A percentile compares a stretch with the other conserved stretches of the same genome.
Conservation (phyloP, 352 stramenopile genomes). For the Phytophthora quininea region DNA sequence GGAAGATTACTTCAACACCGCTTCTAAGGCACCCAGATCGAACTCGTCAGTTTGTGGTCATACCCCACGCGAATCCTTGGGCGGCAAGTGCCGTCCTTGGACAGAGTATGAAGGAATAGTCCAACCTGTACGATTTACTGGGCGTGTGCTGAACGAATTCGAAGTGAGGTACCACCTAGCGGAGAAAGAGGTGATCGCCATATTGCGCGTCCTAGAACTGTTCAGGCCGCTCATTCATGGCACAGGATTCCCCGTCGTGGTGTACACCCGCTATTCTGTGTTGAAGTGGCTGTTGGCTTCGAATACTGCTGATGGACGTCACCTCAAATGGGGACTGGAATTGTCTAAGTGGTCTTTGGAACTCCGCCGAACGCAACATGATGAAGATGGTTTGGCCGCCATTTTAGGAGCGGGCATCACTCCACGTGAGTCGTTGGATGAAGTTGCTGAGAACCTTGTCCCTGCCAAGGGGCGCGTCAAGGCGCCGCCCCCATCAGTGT, state of each 20-base stretch:
- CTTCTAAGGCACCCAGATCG: constrained; percentile 9
- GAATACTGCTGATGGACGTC: not conserved
- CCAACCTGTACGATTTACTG: not conserved
- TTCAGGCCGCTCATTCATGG: not conserved
- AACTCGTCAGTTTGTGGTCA: constrained; percentile 2
- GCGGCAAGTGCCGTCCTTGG: not conserved
- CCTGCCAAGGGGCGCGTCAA: not conserved
- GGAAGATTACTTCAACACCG: constrained; percentile 6
- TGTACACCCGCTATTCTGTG: constrained; percentile 8
- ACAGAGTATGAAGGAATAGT: constrained; percentile 17
- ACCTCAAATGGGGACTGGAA: not conserved
- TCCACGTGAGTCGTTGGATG: not conserved
- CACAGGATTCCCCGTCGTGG: not conserved
- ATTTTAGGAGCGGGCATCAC: not conserved
- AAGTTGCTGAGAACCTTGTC: not conserved
- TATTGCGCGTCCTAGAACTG: not conserved
- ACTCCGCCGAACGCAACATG: constrained; percentile 1
- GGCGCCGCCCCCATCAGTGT: not conserved
- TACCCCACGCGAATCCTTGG: constrained; percentile 14
- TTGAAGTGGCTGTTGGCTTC: constrained; percentile 13
- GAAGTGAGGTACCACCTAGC: not conserved
- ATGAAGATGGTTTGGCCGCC: not conserved
- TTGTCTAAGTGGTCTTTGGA: constrained; percentile 10
- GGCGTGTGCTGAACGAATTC: not conserved
- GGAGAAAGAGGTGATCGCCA: not conserved